Base-by-base conservation (phyloP, 139 green algal species). In the Tetraselmis striata region DNA sequence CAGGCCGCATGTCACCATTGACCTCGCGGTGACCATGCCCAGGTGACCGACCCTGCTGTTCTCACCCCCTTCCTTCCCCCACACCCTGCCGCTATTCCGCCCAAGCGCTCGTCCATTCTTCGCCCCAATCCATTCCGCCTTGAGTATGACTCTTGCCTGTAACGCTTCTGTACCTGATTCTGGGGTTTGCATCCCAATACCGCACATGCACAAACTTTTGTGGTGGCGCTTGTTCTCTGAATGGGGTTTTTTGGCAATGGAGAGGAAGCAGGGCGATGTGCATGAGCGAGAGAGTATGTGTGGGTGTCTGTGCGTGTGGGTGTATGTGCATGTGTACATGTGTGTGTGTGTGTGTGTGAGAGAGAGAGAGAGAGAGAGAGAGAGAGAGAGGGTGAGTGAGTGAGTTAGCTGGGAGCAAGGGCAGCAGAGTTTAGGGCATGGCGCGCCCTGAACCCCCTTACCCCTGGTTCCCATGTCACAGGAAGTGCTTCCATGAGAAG, bases 11-110 rank as follows among this genome's bases (percentile, higher is more conserved):
- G n/a, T 29, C 0, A 76, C 58, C 30, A 59, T 94, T 22, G 92
- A 94, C 75, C 59, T 97, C 2, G 92, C 89, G 0, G n/a, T 97
- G 25, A 67, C 87, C 29, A 91, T 96, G 26, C 93, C 93, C 0
- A 67, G 45, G 45, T 67, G 18, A 67, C n/a, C n/a, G n/a, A n/a
- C n/a, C n/a, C n/a, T n/a, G n/a, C n/a, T n/a, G n/a, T n/a, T n/a
- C n/a, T n/a, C n/a, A n/a, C n/a, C n/a, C n/a, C n/a, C n/a, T n/a
- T n/a, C n/a, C n/a, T n/a, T n/a, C n/a, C n/a, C n/a, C n/a, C n/a
- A n/a, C n/a, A n/a, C n/a, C n/a, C n/a, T n/a, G n/a, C n/a, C n/a
- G n/a, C n/a, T n/a, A n/a, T n/a, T n/a, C n/a, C n/a, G n/a, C n/a
- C n/a, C n/a, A n/a, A n/a, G n/a, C n/a, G n/a, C n/a, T n/a, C n/a